Percentiles rank a stretch among this genome's conserved stretches.
Evolutionary conservation across 441 rosid species (phyloP).

Genomic region (Gossypium davidsonii): DNA sequence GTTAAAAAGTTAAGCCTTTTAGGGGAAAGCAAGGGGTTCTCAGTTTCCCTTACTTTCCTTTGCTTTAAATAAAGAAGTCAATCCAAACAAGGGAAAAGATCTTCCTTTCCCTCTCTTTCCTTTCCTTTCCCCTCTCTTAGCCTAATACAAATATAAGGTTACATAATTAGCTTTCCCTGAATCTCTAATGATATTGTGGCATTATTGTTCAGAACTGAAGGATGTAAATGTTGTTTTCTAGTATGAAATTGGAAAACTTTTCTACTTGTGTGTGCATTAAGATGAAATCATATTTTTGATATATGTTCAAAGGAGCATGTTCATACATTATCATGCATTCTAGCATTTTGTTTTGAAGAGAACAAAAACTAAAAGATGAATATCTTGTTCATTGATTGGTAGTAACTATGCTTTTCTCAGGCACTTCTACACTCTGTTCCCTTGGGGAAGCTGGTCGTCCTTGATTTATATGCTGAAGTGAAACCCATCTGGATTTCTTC

Average conservation of each 20-base stretch:
- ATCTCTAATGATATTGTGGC: neutral
- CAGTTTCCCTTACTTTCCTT: no score
- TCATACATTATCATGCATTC: neutral
- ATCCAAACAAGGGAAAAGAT: no score
- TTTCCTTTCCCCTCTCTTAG: no score
- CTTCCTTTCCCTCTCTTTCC: no score
- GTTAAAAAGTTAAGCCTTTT: no score
- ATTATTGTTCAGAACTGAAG: neutral
- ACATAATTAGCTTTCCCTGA: neutral
- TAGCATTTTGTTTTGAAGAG: neutral
- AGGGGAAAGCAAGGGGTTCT: no score
- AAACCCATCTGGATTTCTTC: slow-evolving; percentile 61
- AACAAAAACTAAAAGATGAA: neutral
- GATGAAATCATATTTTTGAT: neutral
- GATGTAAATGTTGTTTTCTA: neutral
- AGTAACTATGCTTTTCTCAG: slow-evolving; percentile 26
- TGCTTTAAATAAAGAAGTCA: no score
- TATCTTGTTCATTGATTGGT: slow-evolving; percentile 4
- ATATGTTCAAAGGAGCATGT: neutral
- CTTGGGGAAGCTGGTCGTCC: slow-evolving; percentile 55
- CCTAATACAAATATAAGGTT: no score
- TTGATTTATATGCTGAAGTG: slow-evolving; percentile 68
- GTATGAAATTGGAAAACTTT: neutral
- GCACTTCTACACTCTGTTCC: slow-evolving; percentile 69
- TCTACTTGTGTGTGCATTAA: neutral